These are phyloP conservation scores for Ocimum tenuiflorum DNA, from an alignment of 257 asterid genomes.

Conservation along the genomic window DNA sequence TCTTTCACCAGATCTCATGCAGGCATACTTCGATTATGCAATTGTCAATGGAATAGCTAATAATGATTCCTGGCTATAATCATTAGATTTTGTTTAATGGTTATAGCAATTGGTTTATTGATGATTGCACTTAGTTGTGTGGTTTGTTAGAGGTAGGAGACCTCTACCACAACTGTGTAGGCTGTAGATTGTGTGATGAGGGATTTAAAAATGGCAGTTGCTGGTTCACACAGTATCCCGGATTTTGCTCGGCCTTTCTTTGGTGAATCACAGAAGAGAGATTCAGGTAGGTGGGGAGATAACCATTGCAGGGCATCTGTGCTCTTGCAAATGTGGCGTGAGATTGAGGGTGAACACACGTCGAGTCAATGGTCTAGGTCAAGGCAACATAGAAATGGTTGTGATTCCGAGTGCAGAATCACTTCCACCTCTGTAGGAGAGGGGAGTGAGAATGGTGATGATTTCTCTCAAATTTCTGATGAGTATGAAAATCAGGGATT, in stretches of 20 bases:
- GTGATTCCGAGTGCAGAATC: slow-evolving; percentile 29
- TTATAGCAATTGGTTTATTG: slow-evolving; percentile 9
- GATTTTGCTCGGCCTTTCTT: slow-evolving; percentile 41
- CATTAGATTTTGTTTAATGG: slow-evolving; percentile 4
- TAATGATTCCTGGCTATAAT: slow-evolving; percentile 13
- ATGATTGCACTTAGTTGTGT: slow-evolving; percentile 13
- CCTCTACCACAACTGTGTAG: background rate
- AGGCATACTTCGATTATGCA: slow-evolving; percentile 4
- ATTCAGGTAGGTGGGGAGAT: slow-evolving; percentile 29
- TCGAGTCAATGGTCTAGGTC: slow-evolving; percentile 34
- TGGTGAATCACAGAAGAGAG: slow-evolving; percentile 34
- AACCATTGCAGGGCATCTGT: slow-evolving; percentile 41
- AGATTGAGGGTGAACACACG: slow-evolving; percentile 63
- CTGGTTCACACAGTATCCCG: slow-evolving; percentile 57
- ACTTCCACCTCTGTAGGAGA: slow-evolving; percentile 29
- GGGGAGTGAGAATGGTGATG: slow-evolving; percentile 37
- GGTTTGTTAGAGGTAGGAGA: slow-evolving; percentile 19
- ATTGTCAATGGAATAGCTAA: background rate
- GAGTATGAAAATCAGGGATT: slow-evolving; percentile 38
- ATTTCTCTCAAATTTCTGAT: slow-evolving; percentile 28
- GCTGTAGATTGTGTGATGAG: background rate
- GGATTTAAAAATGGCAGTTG: slow-evolving; percentile 53
- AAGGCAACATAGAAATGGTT: slow-evolving; percentile 27
- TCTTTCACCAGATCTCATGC: slow-evolving; percentile 18
- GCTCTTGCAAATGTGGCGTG: slow-evolving; percentile 74